Evolutionary conservation across 1,284 basidiomycete genomes (phyloP).

Genomic region (Gomphus bonarii): DNA sequence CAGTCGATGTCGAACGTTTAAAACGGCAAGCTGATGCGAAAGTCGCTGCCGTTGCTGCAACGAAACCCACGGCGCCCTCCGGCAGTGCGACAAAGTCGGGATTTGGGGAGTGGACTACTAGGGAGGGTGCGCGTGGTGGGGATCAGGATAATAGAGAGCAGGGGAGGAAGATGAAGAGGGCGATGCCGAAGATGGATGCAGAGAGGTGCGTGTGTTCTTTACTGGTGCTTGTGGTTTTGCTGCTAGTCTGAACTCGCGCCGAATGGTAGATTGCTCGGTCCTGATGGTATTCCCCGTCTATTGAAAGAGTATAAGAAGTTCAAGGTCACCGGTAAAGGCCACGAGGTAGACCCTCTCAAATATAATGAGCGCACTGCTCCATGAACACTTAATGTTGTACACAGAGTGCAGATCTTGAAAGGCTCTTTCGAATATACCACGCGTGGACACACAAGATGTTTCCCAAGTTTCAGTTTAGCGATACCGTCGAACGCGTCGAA

Average conservation of each 20-base stretch:
- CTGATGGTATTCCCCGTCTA: constrained; percentile 69
- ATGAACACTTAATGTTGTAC: not conserved
- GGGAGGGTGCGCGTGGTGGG: not conserved
- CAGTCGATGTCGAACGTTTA: constrained; percentile 40
- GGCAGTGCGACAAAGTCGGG: no score
- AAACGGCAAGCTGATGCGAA: constrained; percentile 42
- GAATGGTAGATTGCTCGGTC: constrained; percentile 43
- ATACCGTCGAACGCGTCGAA: constrained; percentile 76
- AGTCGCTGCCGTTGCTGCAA: constrained; percentile 19
- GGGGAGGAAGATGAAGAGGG: constrained; percentile 34
- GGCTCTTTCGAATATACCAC: constrained; percentile 75
- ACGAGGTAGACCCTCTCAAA: constrained; percentile 49
- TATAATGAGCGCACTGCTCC: not conserved
- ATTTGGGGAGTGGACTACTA: no score
- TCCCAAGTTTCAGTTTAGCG: constrained; percentile 76
- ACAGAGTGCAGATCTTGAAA: constrained; percentile 67
- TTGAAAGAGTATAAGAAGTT: constrained; percentile 66
- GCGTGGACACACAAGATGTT: constrained; percentile 90
- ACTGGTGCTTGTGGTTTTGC: not conserved
- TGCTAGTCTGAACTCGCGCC: not conserved
- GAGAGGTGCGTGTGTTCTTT: constrained; percentile 26
- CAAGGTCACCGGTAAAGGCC: constrained; percentile 76
- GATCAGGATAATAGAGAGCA: constrained; percentile 17
- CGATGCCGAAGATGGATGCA: constrained; percentile 57
- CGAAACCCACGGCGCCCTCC: constrained; percentile 19